Evolutionary conservation across 495 filamentous ascomycete genomes (phyloP), one percentile per base, ranked within the genome.

Genomic region (Talaromyces nanjingensis): DNA sequence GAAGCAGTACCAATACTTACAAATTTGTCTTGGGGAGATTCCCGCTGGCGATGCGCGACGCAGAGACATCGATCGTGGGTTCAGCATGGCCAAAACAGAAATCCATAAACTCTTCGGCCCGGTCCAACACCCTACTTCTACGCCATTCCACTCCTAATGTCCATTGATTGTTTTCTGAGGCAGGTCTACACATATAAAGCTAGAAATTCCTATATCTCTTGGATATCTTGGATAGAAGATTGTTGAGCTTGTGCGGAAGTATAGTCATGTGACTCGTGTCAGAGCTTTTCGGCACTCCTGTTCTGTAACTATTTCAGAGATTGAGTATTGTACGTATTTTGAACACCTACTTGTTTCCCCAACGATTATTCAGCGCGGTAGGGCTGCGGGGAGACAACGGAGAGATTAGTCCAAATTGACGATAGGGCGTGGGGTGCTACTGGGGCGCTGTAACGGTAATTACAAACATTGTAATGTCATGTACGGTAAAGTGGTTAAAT

Each of bases 31-130:
- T 22, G 49, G 68, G 34, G 60, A 70, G 20, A 42, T 73, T 11
- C 55, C 67, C 37, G 33, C 34, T 1, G 63, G 64, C n/a, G 57
- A 68, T 52, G 20, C 22, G 4, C 61, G 34, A 20, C 60, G 24
- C 52, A 57, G 59, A n/a, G 64, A 68, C 9, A 70, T 68, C 56
- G 42, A 37, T 27, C 56, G 27, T 60, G 71, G 71, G 1, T 70
- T 66, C 63, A 31, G n/a, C 27, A 33, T 72, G 52, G 70, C 65
- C 42, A 68, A 59, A 42, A 33, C 27, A 53, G 70, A 73, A 60
- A 69, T 70, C 22, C 29, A 57, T 53, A 63, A 60, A 31, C 68
- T 67, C 62, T 70, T 49, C 45, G 45, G 16, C 39, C 29, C 4
- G 29, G 16, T 18, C 39, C 16, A 49, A 49, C 45, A 20, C 45